These are phyloP conservation scores for Triticum monococcum DNA, from an alignment of 176 grass and related monocot genomes.

Conservation along the genomic window DNA sequence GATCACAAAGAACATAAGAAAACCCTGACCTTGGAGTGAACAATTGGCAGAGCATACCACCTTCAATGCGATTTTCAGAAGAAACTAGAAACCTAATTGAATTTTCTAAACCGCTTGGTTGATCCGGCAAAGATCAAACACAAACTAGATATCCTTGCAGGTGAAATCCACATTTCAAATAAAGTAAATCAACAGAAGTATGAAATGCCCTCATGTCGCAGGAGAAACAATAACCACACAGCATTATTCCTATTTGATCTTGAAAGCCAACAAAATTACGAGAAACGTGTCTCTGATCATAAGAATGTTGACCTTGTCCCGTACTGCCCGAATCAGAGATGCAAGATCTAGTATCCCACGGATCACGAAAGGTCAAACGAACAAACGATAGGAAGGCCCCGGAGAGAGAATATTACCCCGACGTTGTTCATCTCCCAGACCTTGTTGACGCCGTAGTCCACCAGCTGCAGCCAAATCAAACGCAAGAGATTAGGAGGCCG, in stretches of 20 bases:
- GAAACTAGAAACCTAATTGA: background rate
- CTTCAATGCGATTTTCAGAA: background rate
- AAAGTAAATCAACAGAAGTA: background rate
- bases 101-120: background rate
- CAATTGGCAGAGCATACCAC: background rate
- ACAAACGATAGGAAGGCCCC: background rate
- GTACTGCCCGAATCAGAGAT: background rate
- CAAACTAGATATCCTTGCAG: background rate
- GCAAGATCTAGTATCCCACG: background rate
- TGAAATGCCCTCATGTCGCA: background rate
- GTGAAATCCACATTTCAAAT: background rate
- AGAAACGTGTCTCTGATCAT: background rate
- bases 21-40: background rate
- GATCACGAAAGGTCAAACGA: background rate
- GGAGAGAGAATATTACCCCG: constrained; percentile 43
- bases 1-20: background rate
- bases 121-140: background rate
- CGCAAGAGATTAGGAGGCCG: background rate
- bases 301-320: background rate
- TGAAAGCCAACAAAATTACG: background rate
- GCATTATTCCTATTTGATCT: background rate
- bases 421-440: constrained; percentile 80
- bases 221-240: background rate
- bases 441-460: constrained; percentile 80
- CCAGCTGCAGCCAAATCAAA: constrained; percentile 45